phyloP scores from a whole-genome alignment of 202 grass and related monocot genomes.

The Saccharum hybrid region DNA sequence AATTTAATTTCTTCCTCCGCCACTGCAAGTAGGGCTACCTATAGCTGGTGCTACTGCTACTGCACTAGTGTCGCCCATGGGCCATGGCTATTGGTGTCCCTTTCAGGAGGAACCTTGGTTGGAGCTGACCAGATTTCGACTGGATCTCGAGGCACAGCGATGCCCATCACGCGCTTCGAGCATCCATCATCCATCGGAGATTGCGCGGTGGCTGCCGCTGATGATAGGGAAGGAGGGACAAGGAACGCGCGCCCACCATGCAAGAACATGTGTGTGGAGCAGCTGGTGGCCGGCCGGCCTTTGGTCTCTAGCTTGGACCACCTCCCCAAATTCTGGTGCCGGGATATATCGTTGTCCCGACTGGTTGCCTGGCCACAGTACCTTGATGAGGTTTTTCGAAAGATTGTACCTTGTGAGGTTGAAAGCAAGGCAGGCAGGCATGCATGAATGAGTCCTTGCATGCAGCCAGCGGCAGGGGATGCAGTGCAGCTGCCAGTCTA shows the following conservation, averaged over 20 bases:
- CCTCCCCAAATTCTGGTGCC: slow-evolving; percentile 44
- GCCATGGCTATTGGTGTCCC: slow-evolving; percentile 37
- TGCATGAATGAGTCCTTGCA: background rate
- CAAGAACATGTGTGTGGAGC: slow-evolving; percentile 36
- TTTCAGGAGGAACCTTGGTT: slow-evolving; percentile 51
- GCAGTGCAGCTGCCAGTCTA: slow-evolving; percentile 7
- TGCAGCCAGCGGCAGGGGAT: background rate
- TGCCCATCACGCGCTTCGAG: slow-evolving; percentile 38
- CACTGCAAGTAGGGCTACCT: slow-evolving; percentile 36
- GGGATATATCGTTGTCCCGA: slow-evolving; percentile 31
- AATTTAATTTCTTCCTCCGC: too few species aligned
- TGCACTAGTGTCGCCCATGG: slow-evolving; percentile 31
- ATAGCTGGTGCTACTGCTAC: background rate
- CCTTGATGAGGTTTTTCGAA: slow-evolving; percentile 18
- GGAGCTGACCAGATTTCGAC: slow-evolving; percentile 43
- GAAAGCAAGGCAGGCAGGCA: slow-evolving; percentile 33
- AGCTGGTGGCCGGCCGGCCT: slow-evolving; percentile 17
- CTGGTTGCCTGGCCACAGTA: slow-evolving; percentile 2
- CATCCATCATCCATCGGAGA: slow-evolving; percentile 49
- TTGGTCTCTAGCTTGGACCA: slow-evolving; percentile 43
- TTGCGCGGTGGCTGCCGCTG: background rate
- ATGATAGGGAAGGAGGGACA: slow-evolving; percentile 33
- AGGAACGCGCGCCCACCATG: slow-evolving; percentile 22
- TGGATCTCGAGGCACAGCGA: slow-evolving; percentile 65
- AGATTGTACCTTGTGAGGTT: slow-evolving; percentile 17